Evolutionary conservation across 768 basidiomycete species (phyloP).

Genomic region (Suillus decipiens): DNA sequence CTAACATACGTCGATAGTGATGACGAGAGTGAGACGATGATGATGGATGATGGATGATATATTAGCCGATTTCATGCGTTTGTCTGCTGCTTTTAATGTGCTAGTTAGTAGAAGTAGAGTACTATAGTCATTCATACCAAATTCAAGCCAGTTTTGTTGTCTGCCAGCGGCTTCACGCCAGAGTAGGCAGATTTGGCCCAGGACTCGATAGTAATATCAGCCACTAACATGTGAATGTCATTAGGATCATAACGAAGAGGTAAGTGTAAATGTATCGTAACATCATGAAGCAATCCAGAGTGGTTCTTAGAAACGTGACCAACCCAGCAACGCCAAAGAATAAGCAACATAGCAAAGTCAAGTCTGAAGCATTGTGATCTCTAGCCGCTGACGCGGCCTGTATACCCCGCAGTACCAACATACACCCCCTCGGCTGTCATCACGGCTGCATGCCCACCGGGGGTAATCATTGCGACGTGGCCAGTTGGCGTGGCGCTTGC

Average conservation of each 20-base stretch:
- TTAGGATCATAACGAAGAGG: not conserved
- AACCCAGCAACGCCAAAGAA: not conserved
- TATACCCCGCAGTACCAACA: slow-evolving; percentile 25
- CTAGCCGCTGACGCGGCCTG: slow-evolving; percentile 1
- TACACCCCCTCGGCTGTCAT: slow-evolving; percentile 36
- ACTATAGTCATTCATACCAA: slow-evolving; percentile 6
- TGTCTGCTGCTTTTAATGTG: slow-evolving; percentile 2
- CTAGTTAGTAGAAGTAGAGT: slow-evolving; percentile 10
- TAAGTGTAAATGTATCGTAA: not conserved
- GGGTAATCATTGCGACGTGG: slow-evolving; percentile 34
- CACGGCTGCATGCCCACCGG: slow-evolving; percentile 31
- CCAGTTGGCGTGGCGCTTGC: slow-evolving; percentile 26
- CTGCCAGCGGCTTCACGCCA: not conserved
- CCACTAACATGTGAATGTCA: not conserved
- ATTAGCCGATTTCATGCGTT: not conserved
- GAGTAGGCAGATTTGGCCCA: not conserved
- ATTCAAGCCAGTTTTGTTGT: not conserved
- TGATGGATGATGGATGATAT: slow-evolving; percentile 4
- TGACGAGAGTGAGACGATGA: slow-evolving; percentile 3
- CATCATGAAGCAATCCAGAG: slow-evolving; percentile 7
- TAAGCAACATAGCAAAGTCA: not conserved
- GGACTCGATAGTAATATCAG: not conserved
- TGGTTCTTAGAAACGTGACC: not conserved
- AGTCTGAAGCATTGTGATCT: not conserved
- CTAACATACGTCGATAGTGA: not conserved